Evolutionary conservation across 2,329 filamentous ascomycete genomes (phyloP).

Genomic region (Aspergillus calidoustus): DNA sequence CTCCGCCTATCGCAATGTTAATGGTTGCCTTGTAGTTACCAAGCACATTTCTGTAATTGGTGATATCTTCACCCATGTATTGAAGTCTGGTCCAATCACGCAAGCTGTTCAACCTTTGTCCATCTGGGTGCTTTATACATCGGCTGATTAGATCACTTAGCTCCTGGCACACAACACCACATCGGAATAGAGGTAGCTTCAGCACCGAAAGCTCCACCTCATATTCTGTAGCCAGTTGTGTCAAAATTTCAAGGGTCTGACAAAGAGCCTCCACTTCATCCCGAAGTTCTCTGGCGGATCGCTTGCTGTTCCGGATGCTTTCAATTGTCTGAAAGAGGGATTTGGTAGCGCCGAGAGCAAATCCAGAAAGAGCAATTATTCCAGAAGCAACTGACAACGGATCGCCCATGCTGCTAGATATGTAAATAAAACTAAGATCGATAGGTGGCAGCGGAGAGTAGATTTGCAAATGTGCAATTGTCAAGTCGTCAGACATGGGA

Average conservation of each 20-base stretch:
- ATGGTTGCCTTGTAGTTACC: slow-evolving; percentile 33
- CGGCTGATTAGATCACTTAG: slow-evolving; percentile 23
- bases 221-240: slow-evolving; percentile 18
- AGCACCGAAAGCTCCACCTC: slow-evolving; percentile 24
- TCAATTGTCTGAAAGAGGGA: slow-evolving; percentile 26
- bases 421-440: neutral
- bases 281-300: slow-evolving; percentile 26
- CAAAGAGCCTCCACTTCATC: slow-evolving; percentile 26
- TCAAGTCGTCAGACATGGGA: too few relatives aligned
- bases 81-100: slow-evolving; percentile 22
- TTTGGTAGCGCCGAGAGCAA: slow-evolving; percentile 30
- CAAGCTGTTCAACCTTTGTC: slow-evolving; percentile 22
- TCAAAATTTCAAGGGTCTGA: slow-evolving; percentile 22
- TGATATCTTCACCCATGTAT: slow-evolving; percentile 26
- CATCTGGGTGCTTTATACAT: slow-evolving; percentile 21
- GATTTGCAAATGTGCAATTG: too few relatives aligned
- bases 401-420: slow-evolving; percentile 25
- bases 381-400: slow-evolving; percentile 26
- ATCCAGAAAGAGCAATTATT: slow-evolving; percentile 26
- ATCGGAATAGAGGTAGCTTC: slow-evolving; percentile 29
- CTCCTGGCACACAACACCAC: slow-evolving; percentile 27
- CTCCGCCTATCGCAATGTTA: slow-evolving; percentile 32
- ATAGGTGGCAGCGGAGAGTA: too few relatives aligned
- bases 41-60: slow-evolving; percentile 26
- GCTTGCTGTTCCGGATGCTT: slow-evolving; percentile 24